Conservation (phyloP, 345 rosid species). For the Lepidium africanum region DNA sequence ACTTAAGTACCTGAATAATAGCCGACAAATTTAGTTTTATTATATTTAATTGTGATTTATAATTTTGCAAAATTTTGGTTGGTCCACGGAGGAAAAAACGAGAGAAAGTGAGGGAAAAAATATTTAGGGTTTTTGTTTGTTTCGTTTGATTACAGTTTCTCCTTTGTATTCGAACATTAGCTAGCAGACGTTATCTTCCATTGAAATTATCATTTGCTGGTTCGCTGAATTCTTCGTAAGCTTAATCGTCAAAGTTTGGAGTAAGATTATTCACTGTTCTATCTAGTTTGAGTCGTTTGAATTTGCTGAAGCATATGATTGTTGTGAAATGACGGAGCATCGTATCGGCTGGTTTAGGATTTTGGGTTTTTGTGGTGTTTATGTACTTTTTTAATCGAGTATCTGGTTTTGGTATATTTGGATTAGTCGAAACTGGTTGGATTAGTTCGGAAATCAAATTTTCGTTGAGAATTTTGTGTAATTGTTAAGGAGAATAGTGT, state of each 20-base stretch:
- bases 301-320: not conserved
- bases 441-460: not conserved
- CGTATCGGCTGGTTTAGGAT: not conserved
- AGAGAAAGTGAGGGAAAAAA: slow-evolving; percentile 6
- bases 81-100: not conserved
- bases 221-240: not conserved
- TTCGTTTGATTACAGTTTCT: not conserved
- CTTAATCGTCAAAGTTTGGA: not conserved
- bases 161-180: not conserved
- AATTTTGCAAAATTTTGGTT: not conserved
- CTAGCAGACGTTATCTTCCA: not conserved
- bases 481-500: not conserved
- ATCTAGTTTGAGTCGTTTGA: not conserved
- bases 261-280: not conserved
- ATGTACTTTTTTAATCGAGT: not conserved
- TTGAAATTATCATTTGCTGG: not conserved
- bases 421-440: not conserved
- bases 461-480: not conserved
- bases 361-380: not conserved
- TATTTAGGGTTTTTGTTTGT: not conserved
- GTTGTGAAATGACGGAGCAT: too few species aligned
- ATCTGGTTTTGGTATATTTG: not conserved
- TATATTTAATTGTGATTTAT: not conserved
- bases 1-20: not conserved
- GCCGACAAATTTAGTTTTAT: slow-evolving; percentile 7